Evolutionary conservation across 2,329 filamentous ascomycete genomes (phyloP), one percentile per base, ranked within the genome.

Genomic region (Verticillium nubilum): DNA sequence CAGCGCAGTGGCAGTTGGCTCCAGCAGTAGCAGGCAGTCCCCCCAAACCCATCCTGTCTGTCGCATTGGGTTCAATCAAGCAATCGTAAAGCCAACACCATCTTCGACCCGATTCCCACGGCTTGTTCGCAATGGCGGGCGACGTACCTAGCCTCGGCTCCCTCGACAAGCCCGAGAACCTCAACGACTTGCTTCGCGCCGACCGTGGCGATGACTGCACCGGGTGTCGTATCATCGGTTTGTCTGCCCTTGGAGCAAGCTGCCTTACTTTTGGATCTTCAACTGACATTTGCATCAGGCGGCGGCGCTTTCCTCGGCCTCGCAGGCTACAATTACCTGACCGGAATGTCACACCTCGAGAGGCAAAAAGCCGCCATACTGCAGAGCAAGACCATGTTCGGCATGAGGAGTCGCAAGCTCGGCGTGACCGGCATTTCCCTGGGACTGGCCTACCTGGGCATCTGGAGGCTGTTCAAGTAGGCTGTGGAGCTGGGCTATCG

Each of bases 291-390:
- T 9, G 26, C 3, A 25, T 59, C 66, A 93, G 90, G 90, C 52
- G 88, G 89, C 68, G 82, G 86, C 42, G 88, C 90, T 1, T 92
- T 95, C 64, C 78, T 91, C 59, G 89, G 88, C 1, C 83, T 94
- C 17, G 90, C 86, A 3, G 86, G 81, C 1, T 95, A 93, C 74
- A 92, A 86, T 72, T 93, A 92, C 74, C 78, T 86, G 62, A 90
- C 88, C 3, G 91, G 91, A 60, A 88, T 87, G 73, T 78, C 79
- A 56, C 89, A 93, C 72, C 83, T 95, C 29, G 81, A 86, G 66
- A 79, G 81, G 66, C 87, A 91, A 70, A 80, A 83, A 62, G 78
- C 80, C n/a, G 73, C 77, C 61, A 91, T 93, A 62, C 74, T 91
- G 60, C 79, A 83, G 69, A 90, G 88, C 75, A 84, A 85, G 54